Conservation (phyloP, 2,329 filamentous ascomycete genomes). For the Fusarium hostae region DNA sequence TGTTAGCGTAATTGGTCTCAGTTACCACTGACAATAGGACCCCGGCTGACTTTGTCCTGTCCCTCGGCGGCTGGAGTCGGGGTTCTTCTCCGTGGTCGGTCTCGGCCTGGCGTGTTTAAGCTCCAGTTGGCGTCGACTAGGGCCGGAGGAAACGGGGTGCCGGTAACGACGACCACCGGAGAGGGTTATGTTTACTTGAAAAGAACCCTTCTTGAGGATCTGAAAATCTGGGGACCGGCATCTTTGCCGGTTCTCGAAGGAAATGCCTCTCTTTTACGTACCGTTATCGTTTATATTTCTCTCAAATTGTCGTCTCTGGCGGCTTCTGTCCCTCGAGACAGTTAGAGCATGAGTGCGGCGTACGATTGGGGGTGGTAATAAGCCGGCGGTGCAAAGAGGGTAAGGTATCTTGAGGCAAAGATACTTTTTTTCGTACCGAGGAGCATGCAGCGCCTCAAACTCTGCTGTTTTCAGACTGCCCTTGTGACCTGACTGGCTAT, state of each 20-base stretch:
- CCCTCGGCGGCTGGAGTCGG: conserved; percentile 28
- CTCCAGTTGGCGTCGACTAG: conserved; percentile 35
- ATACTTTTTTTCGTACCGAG: background rate
- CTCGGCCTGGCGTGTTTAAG: conserved; percentile 38
- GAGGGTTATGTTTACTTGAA: conserved; percentile 27
- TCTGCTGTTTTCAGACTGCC: conserved; percentile 13
- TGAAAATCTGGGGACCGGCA: conserved; percentile 34
- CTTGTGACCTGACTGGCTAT: conserved; percentile 18
- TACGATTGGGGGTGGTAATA: conserved; percentile 22
- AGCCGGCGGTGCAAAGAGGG: conserved; percentile 26
- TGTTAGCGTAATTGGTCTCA: background rate
- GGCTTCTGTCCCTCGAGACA: background rate
- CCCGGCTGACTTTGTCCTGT: background rate
- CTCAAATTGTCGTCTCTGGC: conserved; percentile 2
- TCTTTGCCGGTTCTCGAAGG: conserved; percentile 25
- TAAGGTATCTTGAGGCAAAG: conserved; percentile 17
- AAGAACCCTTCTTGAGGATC: conserved; percentile 21
- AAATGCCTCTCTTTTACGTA: conserved; percentile 31
- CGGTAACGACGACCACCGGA: conserved; percentile 33
- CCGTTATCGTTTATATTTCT: background rate
- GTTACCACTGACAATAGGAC: background rate
- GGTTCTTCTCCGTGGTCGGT: conserved; percentile 27
- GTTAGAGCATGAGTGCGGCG: background rate
- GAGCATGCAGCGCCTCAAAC: conserved; percentile 18
- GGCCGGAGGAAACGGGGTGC: conserved; percentile 33